Evolutionary conservation across 306 rosid genomes (phyloP).

Genomic region (Dryas drummondii): DNA sequence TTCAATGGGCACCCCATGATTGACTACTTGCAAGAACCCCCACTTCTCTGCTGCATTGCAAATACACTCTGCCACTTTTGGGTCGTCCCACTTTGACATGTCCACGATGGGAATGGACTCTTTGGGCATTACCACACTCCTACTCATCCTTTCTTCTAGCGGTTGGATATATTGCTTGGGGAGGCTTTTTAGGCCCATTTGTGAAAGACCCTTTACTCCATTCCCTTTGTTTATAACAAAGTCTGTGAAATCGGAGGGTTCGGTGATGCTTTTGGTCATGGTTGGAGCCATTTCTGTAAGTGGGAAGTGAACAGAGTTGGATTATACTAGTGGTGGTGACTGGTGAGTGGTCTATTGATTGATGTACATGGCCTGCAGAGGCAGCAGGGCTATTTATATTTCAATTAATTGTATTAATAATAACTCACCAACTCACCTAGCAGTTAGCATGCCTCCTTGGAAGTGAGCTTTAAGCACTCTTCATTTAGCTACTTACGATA

Average conservation of each 20-base stretch:
- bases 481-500: too few relatives aligned
- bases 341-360: background rate
- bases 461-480: background rate
- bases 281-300: conserved; percentile 29
- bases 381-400: background rate
- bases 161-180: conserved; percentile 61
- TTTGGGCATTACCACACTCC: background rate
- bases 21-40: conserved; percentile 60
- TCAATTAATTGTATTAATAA: background rate
- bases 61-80: conserved; percentile 31
- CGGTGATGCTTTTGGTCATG: background rate
- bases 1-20: conserved; percentile 54
- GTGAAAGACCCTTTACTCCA: conserved; percentile 61
- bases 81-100: conserved; percentile 43
- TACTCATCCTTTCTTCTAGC: conserved; percentile 34
- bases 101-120: conserved; percentile 56
- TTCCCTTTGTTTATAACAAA: conserved; percentile 47
- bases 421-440: conserved; percentile 16
- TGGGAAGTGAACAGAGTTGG: background rate
- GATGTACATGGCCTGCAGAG: background rate
- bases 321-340: too few relatives aligned
- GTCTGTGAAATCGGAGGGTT: conserved; percentile 26
- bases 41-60: conserved; percentile 63
- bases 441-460: conserved; percentile 2
- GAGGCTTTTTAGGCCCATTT: conserved; percentile 43